Conservation (phyloP, 768 basidiomycete species). For the Sarcomyxa edulis region DNA sequence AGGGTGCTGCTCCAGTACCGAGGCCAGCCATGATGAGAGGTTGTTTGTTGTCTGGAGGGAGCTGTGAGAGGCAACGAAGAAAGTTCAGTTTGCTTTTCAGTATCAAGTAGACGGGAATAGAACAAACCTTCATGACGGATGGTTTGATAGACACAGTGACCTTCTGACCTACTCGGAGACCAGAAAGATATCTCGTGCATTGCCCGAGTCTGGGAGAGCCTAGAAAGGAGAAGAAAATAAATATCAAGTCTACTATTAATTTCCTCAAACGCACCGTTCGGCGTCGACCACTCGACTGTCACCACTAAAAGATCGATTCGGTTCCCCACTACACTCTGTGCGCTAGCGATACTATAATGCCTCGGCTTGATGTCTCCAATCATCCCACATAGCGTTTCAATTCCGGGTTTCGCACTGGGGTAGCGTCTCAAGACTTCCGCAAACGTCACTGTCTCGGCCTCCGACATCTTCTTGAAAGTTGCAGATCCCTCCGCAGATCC, state of each 20-base stretch:
- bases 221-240: conserved; percentile 22
- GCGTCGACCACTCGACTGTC: conserved; percentile 90
- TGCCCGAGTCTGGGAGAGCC: conserved; percentile 83
- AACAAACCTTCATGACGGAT: conserved; percentile 93
- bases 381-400: conserved; percentile 83
- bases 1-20: conserved; percentile 97
- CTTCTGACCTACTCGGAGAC: conserved; percentile 79
- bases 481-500: conserved; percentile 86
- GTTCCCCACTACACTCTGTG: conserved; percentile 92
- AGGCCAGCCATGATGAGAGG: conserved; percentile 99
- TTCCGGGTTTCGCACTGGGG: conserved; percentile 70
- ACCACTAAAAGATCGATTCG: conserved; percentile 94
- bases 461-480: conserved; percentile 93
- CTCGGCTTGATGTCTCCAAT: conserved; percentile 95
- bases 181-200: conserved; percentile 92
- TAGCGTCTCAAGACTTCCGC: conserved; percentile 80
- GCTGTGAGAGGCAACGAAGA: conserved; percentile 32
- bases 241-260: conserved; percentile 4
- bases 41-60: conserved; percentile 79
- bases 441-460: conserved; percentile 93
- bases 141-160: conserved; percentile 98
- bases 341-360: conserved; percentile 96
- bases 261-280: conserved; percentile 55
- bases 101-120: not conserved
- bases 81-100: not conserved